Base-by-base conservation (phyloP, 2,329 filamentous ascomycete genomes). In the Cadophora luteo-olivacea region DNA sequence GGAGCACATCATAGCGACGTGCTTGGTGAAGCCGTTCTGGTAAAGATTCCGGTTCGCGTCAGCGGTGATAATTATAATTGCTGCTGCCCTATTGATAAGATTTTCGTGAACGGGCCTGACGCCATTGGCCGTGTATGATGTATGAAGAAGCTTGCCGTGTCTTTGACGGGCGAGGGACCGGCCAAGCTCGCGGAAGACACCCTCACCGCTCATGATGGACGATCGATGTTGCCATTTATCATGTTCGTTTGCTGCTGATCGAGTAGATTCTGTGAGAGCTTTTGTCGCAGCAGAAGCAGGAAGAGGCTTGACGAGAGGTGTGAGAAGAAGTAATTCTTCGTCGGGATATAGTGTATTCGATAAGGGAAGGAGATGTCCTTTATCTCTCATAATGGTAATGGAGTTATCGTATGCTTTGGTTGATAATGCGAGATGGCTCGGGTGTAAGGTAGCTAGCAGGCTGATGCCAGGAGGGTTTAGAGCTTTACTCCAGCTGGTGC, bases 31-130 rank as follows among this genome's bases (percentile, higher is more conserved):
- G 0, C 94, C 94, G 62, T 93, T 89, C 78, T 98, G 95, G 77
- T 97, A 98, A 16, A 97, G 82, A 77, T 98, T 97, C 51, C 94
- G 87, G 77, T 97, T 97, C 0, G 94, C 94, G 80, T 98, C 95
- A 11, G 95, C 95, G 0, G 95, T 97, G 38, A 97, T 87, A 62
- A 97, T 90, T 24, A 98, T 91, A 71, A 97, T 93, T 4, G 92
- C 93, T 63, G 91, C 93, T 12, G 94, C 94, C 74, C 94, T 86
- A 72, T 94, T 92, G 78, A 97, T 97, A 22, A 97, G 84, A 71
- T 95, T 96, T 76, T 98, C 95, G 77, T 98, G 95, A 0, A 97
- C 92, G 79, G 94, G 94, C 48, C 94, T 87, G 3, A 98, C 91
- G 16, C 94, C 94, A 74, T 97, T 97, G 0, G 94, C 92, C 0